Base-by-base conservation (phyloP, 306 rosid genomes). In the Clitoria ternatea region DNA sequence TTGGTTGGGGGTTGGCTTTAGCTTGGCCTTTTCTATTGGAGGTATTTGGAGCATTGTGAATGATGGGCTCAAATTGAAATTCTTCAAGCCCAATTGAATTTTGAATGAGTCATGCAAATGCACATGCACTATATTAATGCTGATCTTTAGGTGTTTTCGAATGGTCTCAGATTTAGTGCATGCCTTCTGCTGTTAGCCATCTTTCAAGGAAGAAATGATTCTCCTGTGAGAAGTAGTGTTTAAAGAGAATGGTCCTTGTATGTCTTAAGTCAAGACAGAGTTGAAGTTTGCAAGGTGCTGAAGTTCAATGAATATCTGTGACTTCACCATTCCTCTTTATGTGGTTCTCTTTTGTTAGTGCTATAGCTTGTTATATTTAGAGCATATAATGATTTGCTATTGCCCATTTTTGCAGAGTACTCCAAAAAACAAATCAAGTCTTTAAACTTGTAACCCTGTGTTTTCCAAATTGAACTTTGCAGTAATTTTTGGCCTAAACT, bases 21-120 rank as follows among this genome's bases (percentile, higher is more conserved):
- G 99, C 74, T 71, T 91, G 88, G 96, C 96, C 3, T 91, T 94
- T 52, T 89, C 99, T 6, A 89, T 91, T 63, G 99, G 99, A 44
- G 99, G 99, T 15, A 80, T 94, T n/a, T 94, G 99, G 99, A 94
- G 99, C 78, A 89, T 91, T 80, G 99, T 94, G 2, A 94, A 81
- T 73, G 85, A 72, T 81, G 99, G 99, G 29, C 96, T 94, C 56
- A 94, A 91, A 75, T 74, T 94, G 78, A 94, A 94, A 55, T 91
- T 94, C 84, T 94, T 94, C 89, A 91, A 91, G 83, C 96, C 99
- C 17, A 89, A 4, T 56, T 91, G 60, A 87, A 66, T 24, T 53
- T 70, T 61, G 7, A 17, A 23, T n/a, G 17, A 23, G 17, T 2
- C 39, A 32, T 49, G 57, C 70, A 67, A 37, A 20, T 59, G 53